Evolutionary conservation across 305 asterid genomes (phyloP).

Genomic region (Fraxinus floribunda): DNA sequence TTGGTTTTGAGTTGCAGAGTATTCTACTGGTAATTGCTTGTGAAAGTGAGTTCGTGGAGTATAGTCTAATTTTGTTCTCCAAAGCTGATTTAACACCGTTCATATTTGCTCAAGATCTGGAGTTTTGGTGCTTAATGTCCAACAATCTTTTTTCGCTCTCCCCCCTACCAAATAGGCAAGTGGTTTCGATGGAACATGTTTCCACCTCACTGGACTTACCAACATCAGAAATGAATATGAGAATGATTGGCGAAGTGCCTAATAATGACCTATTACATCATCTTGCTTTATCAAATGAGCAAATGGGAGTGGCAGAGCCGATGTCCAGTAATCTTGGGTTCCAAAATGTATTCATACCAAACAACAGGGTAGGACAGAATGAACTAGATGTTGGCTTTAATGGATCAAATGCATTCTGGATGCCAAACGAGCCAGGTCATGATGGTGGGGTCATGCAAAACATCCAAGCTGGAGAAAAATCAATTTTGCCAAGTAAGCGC

Average conservation of each 20-base stretch:
- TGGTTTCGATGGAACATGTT: conserved; percentile 24
- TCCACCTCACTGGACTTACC: conserved; percentile 22
- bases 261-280: conserved; percentile 22
- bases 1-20: neutral
- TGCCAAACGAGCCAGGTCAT: conserved; percentile 33
- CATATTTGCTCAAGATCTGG: neutral
- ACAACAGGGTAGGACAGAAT: conserved; percentile 27
- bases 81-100: neutral
- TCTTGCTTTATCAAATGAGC: conserved; percentile 32
- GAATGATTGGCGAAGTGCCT: conserved; percentile 21
- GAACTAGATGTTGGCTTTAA: conserved; percentile 28
- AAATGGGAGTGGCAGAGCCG: conserved; percentile 20
- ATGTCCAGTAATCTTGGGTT: conserved; percentile 18
- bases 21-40: neutral
- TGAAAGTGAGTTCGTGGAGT: neutral
- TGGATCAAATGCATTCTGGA: conserved; percentile 36
- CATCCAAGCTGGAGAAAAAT: conserved; percentile 36
- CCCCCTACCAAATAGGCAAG: conserved; percentile 23
- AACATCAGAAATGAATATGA: conserved; percentile 23
- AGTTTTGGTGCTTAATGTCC: conserved; percentile 30
- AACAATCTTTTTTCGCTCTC: conserved; percentile 39
- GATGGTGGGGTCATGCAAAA: conserved; percentile 26
- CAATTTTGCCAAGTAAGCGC: conserved; percentile 57
- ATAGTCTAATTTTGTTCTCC: neutral
- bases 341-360: conserved; percentile 22